Evolutionary conservation across 2,329 filamentous ascomycete genomes (phyloP).

Genomic region (Blastomyces percursus): DNA sequence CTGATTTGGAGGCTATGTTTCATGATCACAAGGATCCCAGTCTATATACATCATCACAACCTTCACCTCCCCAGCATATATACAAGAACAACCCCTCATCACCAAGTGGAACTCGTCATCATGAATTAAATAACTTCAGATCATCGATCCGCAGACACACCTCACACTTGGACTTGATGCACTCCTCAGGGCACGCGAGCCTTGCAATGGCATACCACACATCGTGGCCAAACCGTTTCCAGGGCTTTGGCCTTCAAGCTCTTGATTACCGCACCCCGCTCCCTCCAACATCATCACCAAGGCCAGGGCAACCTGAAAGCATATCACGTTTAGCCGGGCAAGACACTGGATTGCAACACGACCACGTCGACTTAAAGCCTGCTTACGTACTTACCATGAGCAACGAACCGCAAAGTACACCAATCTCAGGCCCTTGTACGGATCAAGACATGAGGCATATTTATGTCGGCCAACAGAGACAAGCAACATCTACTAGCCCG

Average conservation of each 20-base stretch:
- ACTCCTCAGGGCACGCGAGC: slow-evolving; percentile 39
- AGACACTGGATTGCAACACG: slow-evolving; percentile 30
- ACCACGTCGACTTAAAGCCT: slow-evolving; percentile 18
- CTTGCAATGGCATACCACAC: slow-evolving; percentile 34
- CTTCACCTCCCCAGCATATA: slow-evolving; percentile 27
- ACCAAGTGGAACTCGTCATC: slow-evolving; percentile 29
- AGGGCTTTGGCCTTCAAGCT: slow-evolving; percentile 42
- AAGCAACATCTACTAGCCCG: slow-evolving; percentile 23
- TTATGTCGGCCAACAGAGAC: slow-evolving; percentile 24
- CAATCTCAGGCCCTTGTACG: slow-evolving; percentile 25
- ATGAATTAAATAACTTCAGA: slow-evolving; percentile 33
- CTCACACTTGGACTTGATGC: slow-evolving; percentile 45
- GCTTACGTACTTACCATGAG: slow-evolving; percentile 15
- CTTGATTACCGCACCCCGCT: slow-evolving; percentile 34
- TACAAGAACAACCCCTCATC: slow-evolving; percentile 26
- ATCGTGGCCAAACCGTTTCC: slow-evolving; percentile 44
- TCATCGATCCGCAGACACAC: slow-evolving; percentile 33
- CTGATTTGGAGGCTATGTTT: slow-evolving; percentile 15
- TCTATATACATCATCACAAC: slow-evolving; percentile 22
- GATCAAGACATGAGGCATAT: slow-evolving; percentile 23
- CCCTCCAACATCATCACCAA: slow-evolving; percentile 38
- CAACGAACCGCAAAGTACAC: slow-evolving; percentile 24
- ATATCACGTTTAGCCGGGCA: slow-evolving; percentile 22
- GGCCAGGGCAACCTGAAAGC: slow-evolving; percentile 29
- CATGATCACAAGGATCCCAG: slow-evolving; percentile 14